phyloP scores from a whole-genome alignment of 1,284 basidiomycete species.

The Phenoliferia sp. region DNA sequence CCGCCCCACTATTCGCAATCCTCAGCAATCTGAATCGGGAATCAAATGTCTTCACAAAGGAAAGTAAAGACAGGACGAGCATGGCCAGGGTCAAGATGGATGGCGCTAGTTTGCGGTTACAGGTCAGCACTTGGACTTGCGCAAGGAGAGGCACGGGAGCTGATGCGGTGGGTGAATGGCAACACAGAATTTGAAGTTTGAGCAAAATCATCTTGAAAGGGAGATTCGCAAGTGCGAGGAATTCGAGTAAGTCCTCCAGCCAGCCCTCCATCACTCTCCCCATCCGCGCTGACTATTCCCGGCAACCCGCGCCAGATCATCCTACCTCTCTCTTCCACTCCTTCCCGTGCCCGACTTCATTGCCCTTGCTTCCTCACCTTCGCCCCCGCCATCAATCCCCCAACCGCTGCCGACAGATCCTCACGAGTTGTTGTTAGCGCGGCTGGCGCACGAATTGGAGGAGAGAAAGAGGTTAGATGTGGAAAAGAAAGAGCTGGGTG shows the following conservation, averaged over 20 bases:
- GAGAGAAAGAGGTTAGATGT: constrained; percentile 17
- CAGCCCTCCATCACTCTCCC: background rate
- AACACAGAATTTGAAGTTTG: constrained; percentile 33
- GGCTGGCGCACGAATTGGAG: constrained; percentile 31
- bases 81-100: constrained; percentile 32
- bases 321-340: constrained; percentile 33
- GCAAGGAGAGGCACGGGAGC: background rate
- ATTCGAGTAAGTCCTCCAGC: constrained; percentile 25
- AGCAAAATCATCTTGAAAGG: constrained; percentile 33
- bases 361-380: background rate
- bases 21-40: constrained; percentile 10
- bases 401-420: constrained; percentile 13
- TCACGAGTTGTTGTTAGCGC: constrained; percentile 32
- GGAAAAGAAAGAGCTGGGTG: too few species aligned
- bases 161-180: background rate
- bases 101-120: constrained; percentile 24
- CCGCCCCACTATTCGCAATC: constrained; percentile 20
- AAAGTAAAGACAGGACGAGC: constrained; percentile 15
- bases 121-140: constrained; percentile 8
- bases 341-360: constrained; percentile 21
- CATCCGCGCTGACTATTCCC: background rate
- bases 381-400: constrained; percentile 6
- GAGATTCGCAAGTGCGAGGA: constrained; percentile 35
- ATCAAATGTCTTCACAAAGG: background rate
- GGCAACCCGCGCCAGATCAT: constrained; percentile 24